Evolutionary conservation across 371 early-diverging fungal genomes (phyloP), one percentile per base, ranked within the genome.

Genomic region (Rhizopus sp.): DNA sequence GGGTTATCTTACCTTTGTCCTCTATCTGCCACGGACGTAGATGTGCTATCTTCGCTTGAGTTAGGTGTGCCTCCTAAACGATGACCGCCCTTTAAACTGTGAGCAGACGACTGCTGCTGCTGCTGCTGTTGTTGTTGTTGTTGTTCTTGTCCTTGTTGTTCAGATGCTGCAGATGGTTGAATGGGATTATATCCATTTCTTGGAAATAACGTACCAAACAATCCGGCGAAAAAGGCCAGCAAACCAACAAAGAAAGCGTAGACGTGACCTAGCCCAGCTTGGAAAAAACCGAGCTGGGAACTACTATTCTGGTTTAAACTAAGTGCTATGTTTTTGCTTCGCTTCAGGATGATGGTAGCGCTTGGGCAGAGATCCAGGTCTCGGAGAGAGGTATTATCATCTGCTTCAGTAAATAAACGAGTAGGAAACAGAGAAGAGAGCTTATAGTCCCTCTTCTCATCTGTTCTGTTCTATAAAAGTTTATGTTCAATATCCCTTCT

Each of bases 321-420:
- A 3, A 50, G 30, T 44, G 54, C 37, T 42, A 59, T 38, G 35
- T 62, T 64, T 33, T 68, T 65, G 12, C 62, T 53, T 4, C 68
- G 66, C 59, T 81, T 84, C 73, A 84, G 72, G 3, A 84, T 80
- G 10, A 84, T 62, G 1, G 85, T 82, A 10, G 78, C 80, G 42
- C 85, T 84, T 4, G 85, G 85, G 23, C 77, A 78, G 3, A 84
- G 66, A 5, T 76, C 70, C 9, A 84, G 54, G 17, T 78, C 72
- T 1, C 66, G 60, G 10, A 84, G 60, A 35, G 72, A 61, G 31
- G 52, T 63, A 12, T 66, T 44, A 34, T 82, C 76, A 23, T 84
- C 85, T 12, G 55, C 60, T 16, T 72, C 65, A 40, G 68, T 69
- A 32, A 78, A 78, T 35, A 70, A 58, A 4, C 79, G 69, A 3